Base-by-base conservation (phyloP, 2,329 filamentous ascomycete genomes). In the Emmonsia crescens region DNA sequence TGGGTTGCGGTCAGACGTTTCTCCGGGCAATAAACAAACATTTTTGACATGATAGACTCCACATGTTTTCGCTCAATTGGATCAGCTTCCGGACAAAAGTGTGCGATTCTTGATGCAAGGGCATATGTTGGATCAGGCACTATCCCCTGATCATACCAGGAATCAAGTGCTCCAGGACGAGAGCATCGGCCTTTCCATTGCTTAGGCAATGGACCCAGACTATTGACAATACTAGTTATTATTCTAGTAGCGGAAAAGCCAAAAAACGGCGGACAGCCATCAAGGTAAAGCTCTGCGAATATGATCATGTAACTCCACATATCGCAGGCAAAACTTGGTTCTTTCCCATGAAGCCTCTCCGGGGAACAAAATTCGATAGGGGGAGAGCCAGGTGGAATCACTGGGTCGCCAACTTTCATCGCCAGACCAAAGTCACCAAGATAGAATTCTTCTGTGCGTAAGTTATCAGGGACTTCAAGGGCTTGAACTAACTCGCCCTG, bases 231-330 rank as follows among this genome's bases (percentile, higher is more conserved):
- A 57, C 31, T 60, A 61, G 29, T 55, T 49, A 69, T 64, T 56
- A 9, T 64, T 8, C 12, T 16, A 57, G 10, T 40, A 48, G 56
- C n/a, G 42, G 59, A 69, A 71, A 24, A n/a, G n/a, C n/a, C n/a
- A n/a, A n/a, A n/a, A n/a, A n/a, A n/a, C n/a, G 65, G 69, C 51
- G 60, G 24, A 60, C 52, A 58, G 14, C 59, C n/a, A n/a, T n/a
- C 56, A 62, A 68, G 62, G 33, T 70, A 72, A 55, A 73, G 66
- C n/a, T 61, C 57, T 29, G 64, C 55, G 55, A 73, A 72, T 29
- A 71, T 44, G 59, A 66, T 31, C 69, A 71, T 72, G 33, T 71
- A 71, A 49, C 69, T 73, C 70, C 68, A 73, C 62, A 73, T 70
- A 54, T 71, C 69, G 52, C 69, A 70, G 57, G 68, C 66, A 58